These are phyloP conservation scores for Daldinia bambusicola DNA, from an alignment of 495 filamentous ascomycete genomes.

Conservation along the genomic window DNA sequence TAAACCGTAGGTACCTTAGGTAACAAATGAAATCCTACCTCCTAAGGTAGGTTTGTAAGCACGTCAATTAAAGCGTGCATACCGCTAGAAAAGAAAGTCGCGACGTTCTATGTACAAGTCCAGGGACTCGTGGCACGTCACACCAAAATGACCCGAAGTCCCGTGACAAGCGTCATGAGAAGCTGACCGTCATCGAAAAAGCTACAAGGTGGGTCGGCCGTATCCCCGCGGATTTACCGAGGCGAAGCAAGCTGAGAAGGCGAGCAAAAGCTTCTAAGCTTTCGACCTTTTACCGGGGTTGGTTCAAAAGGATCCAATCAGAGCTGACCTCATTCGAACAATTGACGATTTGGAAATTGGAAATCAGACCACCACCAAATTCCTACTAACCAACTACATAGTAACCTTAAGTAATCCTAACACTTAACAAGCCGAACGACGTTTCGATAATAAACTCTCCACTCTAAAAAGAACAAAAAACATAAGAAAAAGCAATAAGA, in stretches of 20 bases:
- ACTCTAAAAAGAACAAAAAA: conserved; percentile 22
- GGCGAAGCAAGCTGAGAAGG: conserved; percentile 12
- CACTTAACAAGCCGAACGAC: conserved; percentile 14
- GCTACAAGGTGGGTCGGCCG: conserved; percentile 6
- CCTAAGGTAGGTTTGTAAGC: no score
- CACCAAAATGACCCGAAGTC: conserved; percentile 49
- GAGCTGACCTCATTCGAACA: conserved; percentile 49
- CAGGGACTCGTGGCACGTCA: not conserved
- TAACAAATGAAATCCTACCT: no score
- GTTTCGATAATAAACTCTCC: conserved; percentile 42
- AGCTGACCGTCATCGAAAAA: not conserved
- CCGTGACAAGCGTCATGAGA: conserved; percentile 42
- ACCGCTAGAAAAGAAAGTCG: conserved; percentile 30
- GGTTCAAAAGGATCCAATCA: conserved; percentile 28
- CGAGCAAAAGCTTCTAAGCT: conserved; percentile 18
- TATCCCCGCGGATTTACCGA: conserved; percentile 47
- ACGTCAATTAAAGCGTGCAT: not conserved
- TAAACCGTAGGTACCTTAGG: no score
- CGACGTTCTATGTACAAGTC: conserved; percentile 23
- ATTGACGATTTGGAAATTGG: conserved; percentile 17
- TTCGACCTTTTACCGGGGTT: not conserved
- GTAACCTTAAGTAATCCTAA: no score
- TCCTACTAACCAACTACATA: no score
- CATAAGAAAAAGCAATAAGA: no score
- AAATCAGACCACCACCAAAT: conserved; percentile 39